Percentiles rank a stretch among this genome's conserved stretches.
Conservation (phyloP, 2,329 filamentous ascomycete species). For the Verticillium tricorpus region DNA sequence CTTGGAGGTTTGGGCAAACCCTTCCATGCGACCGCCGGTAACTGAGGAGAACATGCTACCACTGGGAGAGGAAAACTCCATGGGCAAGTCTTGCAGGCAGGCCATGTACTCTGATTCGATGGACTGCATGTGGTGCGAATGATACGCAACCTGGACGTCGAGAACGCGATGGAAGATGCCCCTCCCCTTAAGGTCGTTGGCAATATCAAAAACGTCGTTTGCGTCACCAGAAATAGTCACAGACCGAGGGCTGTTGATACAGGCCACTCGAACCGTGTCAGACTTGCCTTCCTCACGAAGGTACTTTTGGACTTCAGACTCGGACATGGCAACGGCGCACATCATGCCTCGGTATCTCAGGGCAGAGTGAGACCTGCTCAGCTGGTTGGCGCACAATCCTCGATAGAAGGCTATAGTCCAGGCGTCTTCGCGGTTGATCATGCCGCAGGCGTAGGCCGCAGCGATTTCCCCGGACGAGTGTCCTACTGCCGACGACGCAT, state of each 20-base stretch:
- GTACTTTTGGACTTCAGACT: constrained; percentile 20
- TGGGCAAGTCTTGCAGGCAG: constrained; percentile 17
- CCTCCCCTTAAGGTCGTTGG: constrained; percentile 22
- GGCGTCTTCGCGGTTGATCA: constrained; percentile 29
- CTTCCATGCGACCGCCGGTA: constrained; percentile 18
- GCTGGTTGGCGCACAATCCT: constrained; percentile 27
- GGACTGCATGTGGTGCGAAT: constrained; percentile 38
- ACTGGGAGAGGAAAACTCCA: neutral
- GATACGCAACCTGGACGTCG: constrained; percentile 35
- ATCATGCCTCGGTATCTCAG: constrained; percentile 31
- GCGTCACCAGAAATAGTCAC: constrained; percentile 38
- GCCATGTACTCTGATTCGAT: constrained; percentile 31
- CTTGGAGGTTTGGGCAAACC: constrained; percentile 1
- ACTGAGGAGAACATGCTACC: constrained; percentile 37
- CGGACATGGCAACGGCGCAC: constrained; percentile 33
- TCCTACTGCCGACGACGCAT: constrained; percentile 31
- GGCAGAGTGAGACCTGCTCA: constrained; percentile 16
- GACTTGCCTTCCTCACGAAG: constrained; percentile 13
- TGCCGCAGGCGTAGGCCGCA: constrained; percentile 34
- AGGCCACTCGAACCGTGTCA: constrained; percentile 30
- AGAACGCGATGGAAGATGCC: constrained; percentile 30
- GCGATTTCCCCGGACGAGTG: constrained; percentile 45
- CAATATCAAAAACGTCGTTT: constrained; percentile 24
- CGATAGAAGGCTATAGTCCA: constrained; percentile 38
- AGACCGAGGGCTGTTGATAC: constrained; percentile 38